Base-by-base conservation (phyloP, 768 basidiomycete genomes). In the Symmetrospora coprosmae region DNA sequence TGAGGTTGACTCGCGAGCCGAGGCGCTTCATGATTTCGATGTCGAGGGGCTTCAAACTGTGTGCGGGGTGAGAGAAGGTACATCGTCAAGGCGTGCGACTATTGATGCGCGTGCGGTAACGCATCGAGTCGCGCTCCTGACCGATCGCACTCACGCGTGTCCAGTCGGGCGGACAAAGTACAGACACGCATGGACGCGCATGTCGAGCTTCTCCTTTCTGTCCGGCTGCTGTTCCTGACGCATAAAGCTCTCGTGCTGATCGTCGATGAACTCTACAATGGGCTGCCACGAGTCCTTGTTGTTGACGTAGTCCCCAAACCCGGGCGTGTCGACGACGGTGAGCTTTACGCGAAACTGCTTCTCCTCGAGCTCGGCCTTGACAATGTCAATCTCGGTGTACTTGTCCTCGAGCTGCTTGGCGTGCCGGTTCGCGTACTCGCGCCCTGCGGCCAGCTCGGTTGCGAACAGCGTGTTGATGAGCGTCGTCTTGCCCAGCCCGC, bases 231-330 rank as follows among this genome's bases (percentile, higher is more conserved):
- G 94, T 74, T 99, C 94, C 76, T 99, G 94, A 71, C 69, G 47
- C 69, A 76, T 74, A 66, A 70, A 76, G 16, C 72, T 71, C 61
- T 76, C 75, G 66, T 74, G 74, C 63, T 75, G 74, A 50, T 74
- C 74, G 51, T 76, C 75, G 66, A 94, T 90, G 74, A 97, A 97
- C 74, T 99, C 92, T 72, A 99, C 84, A 67, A 99, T 97, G 53
- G 94, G 94, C 28, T 81, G 79, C 94, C 94, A 99, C 19, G 88
- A 91, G 74, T 97, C 94, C 59, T 88, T 82, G 81, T 99, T 99
- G 86, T 99, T 99, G 76, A 99, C 92, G 70, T 96, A 97, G 84
- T 99, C 94, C 35, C 94, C 94, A 65, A 97, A 99, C 28, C 94
- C 94, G 55, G 94, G 94, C 11, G 92, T 96, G 74, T 99, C 94